Evolutionary conservation across 768 basidiomycete genomes (phyloP).

Genomic region (Boletus bicolor): DNA sequence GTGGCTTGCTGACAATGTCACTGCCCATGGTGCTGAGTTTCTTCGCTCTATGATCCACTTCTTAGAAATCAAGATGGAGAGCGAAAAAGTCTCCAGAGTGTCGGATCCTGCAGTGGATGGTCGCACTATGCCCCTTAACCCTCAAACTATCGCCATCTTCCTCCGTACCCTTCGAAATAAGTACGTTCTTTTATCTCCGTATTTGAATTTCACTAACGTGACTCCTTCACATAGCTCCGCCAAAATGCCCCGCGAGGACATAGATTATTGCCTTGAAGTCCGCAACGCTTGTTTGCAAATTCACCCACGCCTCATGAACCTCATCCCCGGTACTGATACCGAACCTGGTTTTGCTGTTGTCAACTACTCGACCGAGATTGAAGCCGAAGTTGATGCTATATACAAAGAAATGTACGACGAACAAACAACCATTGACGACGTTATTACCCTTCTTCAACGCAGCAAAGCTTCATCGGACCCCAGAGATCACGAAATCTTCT

Average conservation of each 20-base stretch:
- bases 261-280: slow-evolving; percentile 85
- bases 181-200: slow-evolving; percentile 41
- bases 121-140: slow-evolving; percentile 83
- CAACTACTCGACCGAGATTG: slow-evolving; percentile 83
- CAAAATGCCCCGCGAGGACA: slow-evolving; percentile 72
- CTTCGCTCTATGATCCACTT: slow-evolving; percentile 85
- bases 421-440: slow-evolving; percentile 90
- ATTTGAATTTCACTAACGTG: slow-evolving; percentile 2
- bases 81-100: slow-evolving; percentile 72
- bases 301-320: slow-evolving; percentile 93
- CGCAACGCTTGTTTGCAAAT: slow-evolving; percentile 92
- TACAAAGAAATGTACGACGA: slow-evolving; percentile 99
- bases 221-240: slow-evolving; percentile 48
- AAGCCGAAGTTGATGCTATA: slow-evolving; percentile 89
- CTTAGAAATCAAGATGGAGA: slow-evolving; percentile 89
- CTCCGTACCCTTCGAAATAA: slow-evolving; percentile 83
- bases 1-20: slow-evolving; percentile 89
- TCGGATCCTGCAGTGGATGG: slow-evolving; percentile 76
- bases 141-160: slow-evolving; percentile 88
- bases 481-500: slow-evolving; percentile 93
- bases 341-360: slow-evolving; percentile 92
- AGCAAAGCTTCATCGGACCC: slow-evolving; percentile 79
- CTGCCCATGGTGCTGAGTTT: slow-evolving; percentile 79
- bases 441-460: slow-evolving; percentile 82
- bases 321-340: slow-evolving; percentile 78